phyloP scores from a whole-genome alignment of 129 eudicot genomes.

The Arctium lappa region DNA sequence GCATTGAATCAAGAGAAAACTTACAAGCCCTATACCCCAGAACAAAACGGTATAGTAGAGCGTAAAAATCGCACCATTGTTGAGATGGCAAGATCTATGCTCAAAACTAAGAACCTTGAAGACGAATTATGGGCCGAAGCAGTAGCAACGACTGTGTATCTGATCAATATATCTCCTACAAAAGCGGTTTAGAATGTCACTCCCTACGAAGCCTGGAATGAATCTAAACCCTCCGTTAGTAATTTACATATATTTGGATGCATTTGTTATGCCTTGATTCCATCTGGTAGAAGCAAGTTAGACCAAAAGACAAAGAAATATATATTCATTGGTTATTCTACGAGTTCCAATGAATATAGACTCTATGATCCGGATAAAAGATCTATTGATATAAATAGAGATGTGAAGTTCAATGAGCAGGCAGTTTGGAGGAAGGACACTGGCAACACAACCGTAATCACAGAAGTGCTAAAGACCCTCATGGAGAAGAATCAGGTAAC shows the following conservation, averaged over 20 bases:
- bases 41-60: too few species aligned
- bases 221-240: not conserved
- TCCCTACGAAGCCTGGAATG: not conserved
- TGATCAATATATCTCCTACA: conserved; percentile 4
- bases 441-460: not conserved
- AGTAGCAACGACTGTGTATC: not conserved
- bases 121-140: too few species aligned
- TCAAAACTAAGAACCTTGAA: too few species aligned
- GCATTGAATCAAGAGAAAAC: too few species aligned
- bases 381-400: not conserved
- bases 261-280: not conserved
- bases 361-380: not conserved
- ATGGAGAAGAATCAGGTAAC: not conserved
- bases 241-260: not conserved
- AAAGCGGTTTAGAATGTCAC: not conserved
- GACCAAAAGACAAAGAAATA: not conserved
- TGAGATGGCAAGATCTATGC: too few species aligned
- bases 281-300: not conserved
- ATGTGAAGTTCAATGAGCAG: not conserved
- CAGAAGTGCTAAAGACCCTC: not conserved
- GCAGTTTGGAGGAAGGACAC: not conserved
- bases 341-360: not conserved
- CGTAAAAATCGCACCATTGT: too few species aligned
- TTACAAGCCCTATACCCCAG: too few species aligned
- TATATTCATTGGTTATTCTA: too few species aligned